Evolutionary conservation across 805 yeast genomes (phyloP).

Genomic region (Jamesozyma rosinii): DNA sequence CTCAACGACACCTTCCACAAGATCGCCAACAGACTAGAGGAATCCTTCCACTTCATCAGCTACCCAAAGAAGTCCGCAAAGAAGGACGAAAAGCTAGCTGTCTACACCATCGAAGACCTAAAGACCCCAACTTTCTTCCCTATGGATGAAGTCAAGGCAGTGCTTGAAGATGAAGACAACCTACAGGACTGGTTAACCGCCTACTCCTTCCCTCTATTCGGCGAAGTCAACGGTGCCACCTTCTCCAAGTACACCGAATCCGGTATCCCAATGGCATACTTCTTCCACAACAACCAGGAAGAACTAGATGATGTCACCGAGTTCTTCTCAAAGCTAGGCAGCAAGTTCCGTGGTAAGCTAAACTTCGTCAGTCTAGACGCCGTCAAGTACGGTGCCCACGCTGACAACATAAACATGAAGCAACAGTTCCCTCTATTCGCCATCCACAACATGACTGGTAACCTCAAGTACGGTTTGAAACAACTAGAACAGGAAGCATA

Average conservation of each 20-base stretch:
- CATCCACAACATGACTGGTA: conserved; percentile 60
- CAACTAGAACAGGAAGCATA: conserved; percentile 39
- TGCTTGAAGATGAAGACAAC: conserved; percentile 32
- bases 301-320: conserved; percentile 51
- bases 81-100: conserved; percentile 25
- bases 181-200: conserved; percentile 34
- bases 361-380: conserved; percentile 89
- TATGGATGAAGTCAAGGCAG: conserved; percentile 11
- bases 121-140: conserved; percentile 27
- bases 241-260: conserved; percentile 66
- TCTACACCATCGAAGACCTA: conserved; percentile 26
- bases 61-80: conserved; percentile 31
- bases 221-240: conserved; percentile 72
- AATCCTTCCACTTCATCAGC: conserved; percentile 51
- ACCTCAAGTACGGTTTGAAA: conserved; percentile 69
- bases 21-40: conserved; percentile 58
- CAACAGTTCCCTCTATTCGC: conserved; percentile 86
- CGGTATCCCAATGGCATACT: conserved; percentile 75
- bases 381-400: conserved; percentile 73
- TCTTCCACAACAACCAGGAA: conserved; percentile 66
- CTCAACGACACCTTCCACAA: conserved; percentile 49
- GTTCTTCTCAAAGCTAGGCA: conserved; percentile 54
- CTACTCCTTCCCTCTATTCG: conserved; percentile 25
- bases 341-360: conserved; percentile 66
- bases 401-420: conserved; percentile 76